phyloP scores from a whole-genome alignment of 139 green algal genomes.

The Marvania coccoides region DNA sequence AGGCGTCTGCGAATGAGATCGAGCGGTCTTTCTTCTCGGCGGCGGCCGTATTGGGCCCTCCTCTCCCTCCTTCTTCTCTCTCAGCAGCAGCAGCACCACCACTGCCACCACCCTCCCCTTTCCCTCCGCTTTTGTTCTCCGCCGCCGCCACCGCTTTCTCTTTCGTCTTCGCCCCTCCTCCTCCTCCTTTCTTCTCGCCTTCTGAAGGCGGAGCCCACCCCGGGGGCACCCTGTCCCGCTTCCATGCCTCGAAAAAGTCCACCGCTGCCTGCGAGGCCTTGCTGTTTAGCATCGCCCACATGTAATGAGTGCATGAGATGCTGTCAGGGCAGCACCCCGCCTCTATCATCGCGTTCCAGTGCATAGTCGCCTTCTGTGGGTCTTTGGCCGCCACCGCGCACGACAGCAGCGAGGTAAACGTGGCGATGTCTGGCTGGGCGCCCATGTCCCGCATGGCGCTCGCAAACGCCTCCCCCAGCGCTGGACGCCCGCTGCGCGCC shows the following conservation, averaged over 20 bases:
- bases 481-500: not conserved
- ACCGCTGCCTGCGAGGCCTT: not conserved
- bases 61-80: not conserved
- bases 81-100: not conserved
- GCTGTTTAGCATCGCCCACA: slow-evolving; percentile 1
- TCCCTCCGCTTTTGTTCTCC: too few relatives aligned
- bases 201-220: too few relatives aligned
- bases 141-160: too few relatives aligned
- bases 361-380: not conserved
- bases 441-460: not conserved
- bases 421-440: not conserved
- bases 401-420: not conserved
- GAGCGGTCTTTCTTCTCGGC: too few relatives aligned
- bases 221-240: not conserved
- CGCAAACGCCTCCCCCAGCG: not conserved
- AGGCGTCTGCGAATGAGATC: not conserved
- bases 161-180: too few relatives aligned
- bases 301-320: slow-evolving; percentile 1
- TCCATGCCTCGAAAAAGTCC: not conserved
- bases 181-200: too few relatives aligned
- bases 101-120: not conserved
- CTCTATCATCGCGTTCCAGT: slow-evolving; percentile 1
- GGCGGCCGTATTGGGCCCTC: not conserved
- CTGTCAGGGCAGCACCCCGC: not conserved
- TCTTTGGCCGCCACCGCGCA: not conserved